A percentile compares a stretch with the other conserved stretches of the same genome.
Conservation (phyloP, 164 flowering plant species). For the Magnolia kwangsiensis region DNA sequence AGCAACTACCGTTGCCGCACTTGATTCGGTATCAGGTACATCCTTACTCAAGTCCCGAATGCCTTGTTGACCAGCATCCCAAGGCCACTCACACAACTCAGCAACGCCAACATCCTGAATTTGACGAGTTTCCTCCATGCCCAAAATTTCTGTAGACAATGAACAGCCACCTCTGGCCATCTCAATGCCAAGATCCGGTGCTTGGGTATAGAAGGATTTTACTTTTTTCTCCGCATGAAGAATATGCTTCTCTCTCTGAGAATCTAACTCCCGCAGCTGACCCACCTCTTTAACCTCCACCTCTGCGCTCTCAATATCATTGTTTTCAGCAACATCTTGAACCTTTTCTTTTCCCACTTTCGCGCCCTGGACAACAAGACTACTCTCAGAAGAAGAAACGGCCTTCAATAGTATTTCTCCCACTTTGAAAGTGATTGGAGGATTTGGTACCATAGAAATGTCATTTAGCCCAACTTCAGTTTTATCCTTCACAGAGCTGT, state of each 20-base stretch:
- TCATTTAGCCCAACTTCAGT: constrained; percentile 43
- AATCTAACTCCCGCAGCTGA: constrained; percentile 35
- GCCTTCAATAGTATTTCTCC: constrained; percentile 67
- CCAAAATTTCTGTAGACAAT: constrained; percentile 37
- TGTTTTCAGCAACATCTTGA: constrained; percentile 53
- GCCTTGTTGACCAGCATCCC: constrained; percentile 42
- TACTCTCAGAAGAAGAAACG: constrained; percentile 51
- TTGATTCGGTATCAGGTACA: constrained; percentile 30
- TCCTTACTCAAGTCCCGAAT: constrained; percentile 18
- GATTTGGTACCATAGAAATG: constrained; percentile 30
- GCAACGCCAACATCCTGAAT: constrained; percentile 29
- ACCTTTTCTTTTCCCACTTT: constrained; percentile 39
- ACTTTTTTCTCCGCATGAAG: constrained; percentile 43
- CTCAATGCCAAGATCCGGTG: constrained; percentile 57
- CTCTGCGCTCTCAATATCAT: constrained; percentile 48
- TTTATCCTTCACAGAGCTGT: constrained; percentile 40
- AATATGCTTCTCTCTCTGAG: constrained; percentile 33
- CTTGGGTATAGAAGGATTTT: constrained; percentile 67
- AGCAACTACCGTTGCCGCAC: constrained; percentile 21
- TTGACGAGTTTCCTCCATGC: constrained; percentile 42
- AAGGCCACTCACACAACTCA: constrained; percentile 30
- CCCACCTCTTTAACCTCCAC: constrained; percentile 82
- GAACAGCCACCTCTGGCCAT: constrained; percentile 56
- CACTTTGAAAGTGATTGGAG: constrained; percentile 55
- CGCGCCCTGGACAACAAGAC: constrained; percentile 35